These are phyloP conservation scores for Bolboschoenus planiculmis DNA, from an alignment of 176 grass and related monocot genomes.

Conservation along the genomic window DNA sequence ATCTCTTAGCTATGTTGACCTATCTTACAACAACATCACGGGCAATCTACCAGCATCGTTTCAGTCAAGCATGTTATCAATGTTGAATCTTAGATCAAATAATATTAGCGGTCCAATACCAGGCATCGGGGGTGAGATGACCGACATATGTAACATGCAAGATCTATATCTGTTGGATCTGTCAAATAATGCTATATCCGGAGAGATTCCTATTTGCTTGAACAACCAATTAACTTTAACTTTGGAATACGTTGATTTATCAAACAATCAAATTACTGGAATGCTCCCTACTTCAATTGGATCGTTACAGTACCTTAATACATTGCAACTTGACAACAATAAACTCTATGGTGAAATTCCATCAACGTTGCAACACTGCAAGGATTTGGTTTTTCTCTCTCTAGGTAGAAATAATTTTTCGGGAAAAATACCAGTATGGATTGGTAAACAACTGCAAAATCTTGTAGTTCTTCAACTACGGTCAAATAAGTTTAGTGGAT, in stretches of 20 bases:
- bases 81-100: background rate
- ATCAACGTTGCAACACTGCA: background rate
- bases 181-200: background rate
- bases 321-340: conserved; percentile 32
- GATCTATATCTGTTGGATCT: too few relatives aligned
- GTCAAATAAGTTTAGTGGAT: conserved; percentile 32
- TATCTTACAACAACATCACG: too few relatives aligned
- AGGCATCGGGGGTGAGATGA: background rate
- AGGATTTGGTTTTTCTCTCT: conserved; percentile 11
- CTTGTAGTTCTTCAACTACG: conserved; percentile 8
- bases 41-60: too few relatives aligned
- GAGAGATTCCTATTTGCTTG: conserved; percentile 15
- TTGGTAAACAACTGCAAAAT: conserved; percentile 11
- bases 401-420: conserved; percentile 28
- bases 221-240: background rate
- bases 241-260: background rate
- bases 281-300: background rate
- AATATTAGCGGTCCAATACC: background rate
- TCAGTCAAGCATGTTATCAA: too few relatives aligned
- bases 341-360: conserved; percentile 32
- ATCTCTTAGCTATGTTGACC: too few relatives aligned
- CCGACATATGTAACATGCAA: too few relatives aligned
- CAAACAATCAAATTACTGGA: background rate
- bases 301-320: background rate
- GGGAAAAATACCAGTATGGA: conserved; percentile 33